phyloP scores from a whole-genome alignment of 192 early-diverging fungal genomes.

The Backusella macrospora region DNA sequence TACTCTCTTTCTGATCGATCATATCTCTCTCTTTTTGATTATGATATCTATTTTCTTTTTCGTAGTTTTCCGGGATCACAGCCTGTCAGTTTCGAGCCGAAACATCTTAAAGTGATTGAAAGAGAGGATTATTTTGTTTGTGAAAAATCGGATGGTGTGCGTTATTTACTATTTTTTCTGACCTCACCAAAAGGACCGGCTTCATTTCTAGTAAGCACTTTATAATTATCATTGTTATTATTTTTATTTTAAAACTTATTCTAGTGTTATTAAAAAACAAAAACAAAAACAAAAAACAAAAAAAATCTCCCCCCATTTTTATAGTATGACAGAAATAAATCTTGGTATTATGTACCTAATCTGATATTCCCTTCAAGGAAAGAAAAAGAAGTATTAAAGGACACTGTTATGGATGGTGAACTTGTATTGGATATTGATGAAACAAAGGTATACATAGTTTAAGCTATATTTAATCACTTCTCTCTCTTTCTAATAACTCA shows the following conservation, averaged over 20 bases:
- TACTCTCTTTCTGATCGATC: background rate
- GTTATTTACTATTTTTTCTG: conserved; percentile 52
- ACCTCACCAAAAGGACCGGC: conserved; percentile 57
- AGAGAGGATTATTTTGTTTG: conserved; percentile 65
- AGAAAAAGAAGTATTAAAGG: conserved; percentile 55
- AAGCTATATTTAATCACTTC: background rate
- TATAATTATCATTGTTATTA: background rate
- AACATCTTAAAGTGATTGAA: conserved; percentile 50
- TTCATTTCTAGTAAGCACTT: conserved; percentile 54
- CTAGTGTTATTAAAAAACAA: background rate
- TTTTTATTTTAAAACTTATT: background rate
- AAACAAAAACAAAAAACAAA: background rate
- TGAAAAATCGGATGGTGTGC: conserved; percentile 56
- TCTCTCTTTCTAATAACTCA: background rate
- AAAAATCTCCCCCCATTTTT: no score
- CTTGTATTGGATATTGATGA: conserved; percentile 65
- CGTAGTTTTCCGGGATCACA: conserved; percentile 67
- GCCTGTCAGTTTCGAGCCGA: conserved; percentile 54
- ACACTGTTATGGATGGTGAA: conserved; percentile 80
- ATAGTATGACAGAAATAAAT: conserved; percentile 72
- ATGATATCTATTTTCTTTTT: background rate
- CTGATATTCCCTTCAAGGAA: conserved; percentile 55
- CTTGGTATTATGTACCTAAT: conserved; percentile 63
- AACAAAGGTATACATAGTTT: conserved; percentile 42
- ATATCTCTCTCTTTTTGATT: background rate